A percentile compares a stretch with the other conserved stretches of the same genome.
Conservation (phyloP, 2,329 filamentous ascomycete species). For the Aspergillus ochraceoroseus region DNA sequence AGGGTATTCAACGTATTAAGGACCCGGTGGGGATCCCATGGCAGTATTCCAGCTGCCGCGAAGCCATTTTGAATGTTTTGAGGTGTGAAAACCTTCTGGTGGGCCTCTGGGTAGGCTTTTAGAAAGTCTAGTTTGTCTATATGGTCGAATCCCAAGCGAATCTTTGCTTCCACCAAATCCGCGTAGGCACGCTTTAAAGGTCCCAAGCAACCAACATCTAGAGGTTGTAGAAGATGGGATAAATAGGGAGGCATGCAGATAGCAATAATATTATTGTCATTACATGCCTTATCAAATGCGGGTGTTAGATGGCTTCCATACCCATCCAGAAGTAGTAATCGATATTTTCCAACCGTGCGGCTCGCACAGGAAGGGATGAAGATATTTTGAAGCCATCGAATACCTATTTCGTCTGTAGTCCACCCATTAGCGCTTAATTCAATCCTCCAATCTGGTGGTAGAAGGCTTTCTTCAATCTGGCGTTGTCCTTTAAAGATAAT, state of each 20-base stretch:
- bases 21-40: conserved; percentile 6
- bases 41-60: conserved; percentile 2
- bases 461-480: background rate
- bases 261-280: conserved; percentile 12
- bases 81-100: background rate
- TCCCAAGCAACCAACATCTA: conserved; percentile 14
- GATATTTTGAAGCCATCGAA: background rate
- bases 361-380: conserved; percentile 2
- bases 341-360: conserved; percentile 9
- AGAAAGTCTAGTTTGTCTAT: conserved; percentile 9
- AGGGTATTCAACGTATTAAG: conserved; percentile 11
- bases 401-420: background rate
- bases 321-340: conserved; percentile 14
- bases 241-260: conserved; percentile 1
- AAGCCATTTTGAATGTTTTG: conserved; percentile 10
- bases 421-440: background rate
- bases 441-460: conserved; percentile 1
- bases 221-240: conserved; percentile 9
- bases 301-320: conserved; percentile 15
- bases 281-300: conserved; percentile 14
- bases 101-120: background rate
- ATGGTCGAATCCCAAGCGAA: conserved; percentile 1
- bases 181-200: conserved; percentile 2
- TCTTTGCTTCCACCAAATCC: background rate
- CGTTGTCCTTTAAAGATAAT: background rate